Conservation (phyloP, 176 grass and related monocot species). For the Panicum miliaceum region DNA sequence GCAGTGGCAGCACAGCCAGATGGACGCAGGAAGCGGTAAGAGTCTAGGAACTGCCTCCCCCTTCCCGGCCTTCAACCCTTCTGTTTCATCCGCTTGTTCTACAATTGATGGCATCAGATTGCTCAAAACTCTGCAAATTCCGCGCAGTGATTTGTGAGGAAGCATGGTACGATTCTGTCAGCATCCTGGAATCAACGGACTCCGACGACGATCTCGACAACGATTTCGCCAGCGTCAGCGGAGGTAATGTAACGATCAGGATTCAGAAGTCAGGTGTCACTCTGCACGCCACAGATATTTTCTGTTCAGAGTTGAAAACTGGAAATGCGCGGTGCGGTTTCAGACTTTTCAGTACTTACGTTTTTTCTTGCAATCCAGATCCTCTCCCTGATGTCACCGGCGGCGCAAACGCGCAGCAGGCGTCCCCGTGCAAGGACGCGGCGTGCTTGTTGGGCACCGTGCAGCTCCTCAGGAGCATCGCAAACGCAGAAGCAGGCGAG, state of each 20-base stretch:
- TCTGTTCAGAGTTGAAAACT: not conserved
- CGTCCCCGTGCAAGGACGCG: conserved; percentile 31
- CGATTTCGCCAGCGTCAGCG: conserved; percentile 85
- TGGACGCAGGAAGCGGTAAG: conserved; percentile 69
- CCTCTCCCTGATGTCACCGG: conserved; percentile 54
- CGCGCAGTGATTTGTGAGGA: conserved; percentile 76
- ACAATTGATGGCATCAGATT: not conserved
- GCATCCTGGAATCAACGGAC: conserved; percentile 67
- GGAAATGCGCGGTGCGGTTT: not conserved
- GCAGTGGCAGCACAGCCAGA: conserved; percentile 95
- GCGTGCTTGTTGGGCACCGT: conserved; percentile 36
- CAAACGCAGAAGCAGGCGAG: conserved; percentile 44
- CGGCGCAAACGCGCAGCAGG: conserved; percentile 31
- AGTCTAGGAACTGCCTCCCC: not conserved
- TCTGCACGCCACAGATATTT: not conserved
- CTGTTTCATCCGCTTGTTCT: not conserved
- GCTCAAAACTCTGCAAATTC: conserved; percentile 7
- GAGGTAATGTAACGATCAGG: conserved; percentile 47
- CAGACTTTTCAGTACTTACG: not conserved
- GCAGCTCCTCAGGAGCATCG: conserved; percentile 50
- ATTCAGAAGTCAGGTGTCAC: not conserved
- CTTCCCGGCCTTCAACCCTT: not conserved
- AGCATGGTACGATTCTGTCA: conserved; percentile 90
- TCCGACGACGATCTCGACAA: conserved; percentile 69
- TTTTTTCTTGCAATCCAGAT: conserved; percentile 18